Evolutionary conservation across 2,329 filamentous ascomycete species (phyloP), one percentile per base, ranked within the genome.

Genomic region (Monosporascus sp.): DNA sequence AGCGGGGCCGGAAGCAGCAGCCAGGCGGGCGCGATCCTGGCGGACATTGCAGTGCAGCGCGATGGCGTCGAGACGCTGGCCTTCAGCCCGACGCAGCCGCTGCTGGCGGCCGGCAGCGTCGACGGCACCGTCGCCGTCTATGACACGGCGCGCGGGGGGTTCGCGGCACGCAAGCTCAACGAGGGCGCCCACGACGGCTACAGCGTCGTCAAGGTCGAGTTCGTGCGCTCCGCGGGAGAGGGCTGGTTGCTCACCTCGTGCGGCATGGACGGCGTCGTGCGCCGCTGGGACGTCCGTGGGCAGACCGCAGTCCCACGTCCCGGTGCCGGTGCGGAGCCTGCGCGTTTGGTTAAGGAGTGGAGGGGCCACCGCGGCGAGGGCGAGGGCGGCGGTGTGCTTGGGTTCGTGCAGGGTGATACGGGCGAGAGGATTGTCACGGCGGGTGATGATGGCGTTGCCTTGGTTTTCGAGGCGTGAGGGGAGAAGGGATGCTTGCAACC

Each of bases 161-260:
- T 96, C 66, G 89, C 91, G 3, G 84, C 95, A n/a, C 82, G 94
- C 50, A 78, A 90, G 52, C 86, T 91, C 66, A 90, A 97, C 59
- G 80, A 81, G 49, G 87, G 88, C 49, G 92, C 90, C 1, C 93
- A 96, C 69, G 88, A 92, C 59, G 88, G 90, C n/a, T 87, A 88
- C 64, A 87, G 90, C 1, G 90, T 99, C 20, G 93, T 97, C 57
- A 93, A 95, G 73, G 85, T 97, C 5, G 91, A 97, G 56, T 99
- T 96, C 65, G 82, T 96, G 54, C 77, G 77, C 66, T 69, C 73
- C 60, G 67, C 57, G 64, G 59, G 76, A 66, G 62, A 69, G 52
- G 80, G 72, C 54, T 93, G 84, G 85, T 67, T 95, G 57, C 76
- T 97, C 51, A 97, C 93, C 2, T 90, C 85, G 59, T 92, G 87